A percentile compares a stretch with the other conserved stretches of the same genome.
Conservation (phyloP, 495 filamentous ascomycete genomes). For the Parachaetomium inaequale region DNA sequence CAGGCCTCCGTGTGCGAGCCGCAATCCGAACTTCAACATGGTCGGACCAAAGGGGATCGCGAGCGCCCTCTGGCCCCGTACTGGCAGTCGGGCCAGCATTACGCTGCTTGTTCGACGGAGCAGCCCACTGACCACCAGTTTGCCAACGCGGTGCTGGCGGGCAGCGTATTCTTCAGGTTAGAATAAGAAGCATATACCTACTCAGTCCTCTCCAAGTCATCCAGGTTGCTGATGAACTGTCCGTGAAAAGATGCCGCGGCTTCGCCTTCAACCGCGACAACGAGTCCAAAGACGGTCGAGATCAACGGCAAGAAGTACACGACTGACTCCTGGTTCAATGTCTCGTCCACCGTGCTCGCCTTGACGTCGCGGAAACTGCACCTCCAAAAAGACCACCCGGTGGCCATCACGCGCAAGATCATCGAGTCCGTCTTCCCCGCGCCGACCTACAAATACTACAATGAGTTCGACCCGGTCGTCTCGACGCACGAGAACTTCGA, state of each 20-base stretch:
- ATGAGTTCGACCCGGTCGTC: slow-evolving; percentile 78
- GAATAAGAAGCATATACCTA: slow-evolving; percentile 6
- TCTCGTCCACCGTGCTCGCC: slow-evolving; percentile 68
- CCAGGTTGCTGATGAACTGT: slow-evolving; percentile 8
- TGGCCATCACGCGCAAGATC: slow-evolving; percentile 83
- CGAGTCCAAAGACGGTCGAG: slow-evolving; percentile 15
- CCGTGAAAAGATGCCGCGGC: slow-evolving; percentile 4
- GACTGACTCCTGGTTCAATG: slow-evolving; percentile 82
- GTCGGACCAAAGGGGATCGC: slow-evolving; percentile 20
- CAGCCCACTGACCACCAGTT: slow-evolving; percentile 1
- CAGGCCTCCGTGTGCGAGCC: slow-evolving; percentile 1
- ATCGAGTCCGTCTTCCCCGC: slow-evolving; percentile 84
- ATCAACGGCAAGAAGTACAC: slow-evolving; percentile 62
- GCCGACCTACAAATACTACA: slow-evolving; percentile 71
- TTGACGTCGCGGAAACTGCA: slow-evolving; percentile 73
- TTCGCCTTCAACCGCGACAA: not conserved
- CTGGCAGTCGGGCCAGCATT: slow-evolving; percentile 3
- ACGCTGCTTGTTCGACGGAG: slow-evolving; percentile 9
- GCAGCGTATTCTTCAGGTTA: slow-evolving; percentile 28
- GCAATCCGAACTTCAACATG: slow-evolving; percentile 15
- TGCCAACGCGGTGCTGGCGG: slow-evolving; percentile 9
- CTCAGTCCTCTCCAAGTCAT: not conserved
- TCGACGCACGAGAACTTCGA: slow-evolving; percentile 88
- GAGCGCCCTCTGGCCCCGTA: slow-evolving; percentile 13
- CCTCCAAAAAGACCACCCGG: slow-evolving; percentile 80